Evolutionary conservation across 1,139 yeast genomes (phyloP).

Genomic region (Geotrichum aggregatum): DNA sequence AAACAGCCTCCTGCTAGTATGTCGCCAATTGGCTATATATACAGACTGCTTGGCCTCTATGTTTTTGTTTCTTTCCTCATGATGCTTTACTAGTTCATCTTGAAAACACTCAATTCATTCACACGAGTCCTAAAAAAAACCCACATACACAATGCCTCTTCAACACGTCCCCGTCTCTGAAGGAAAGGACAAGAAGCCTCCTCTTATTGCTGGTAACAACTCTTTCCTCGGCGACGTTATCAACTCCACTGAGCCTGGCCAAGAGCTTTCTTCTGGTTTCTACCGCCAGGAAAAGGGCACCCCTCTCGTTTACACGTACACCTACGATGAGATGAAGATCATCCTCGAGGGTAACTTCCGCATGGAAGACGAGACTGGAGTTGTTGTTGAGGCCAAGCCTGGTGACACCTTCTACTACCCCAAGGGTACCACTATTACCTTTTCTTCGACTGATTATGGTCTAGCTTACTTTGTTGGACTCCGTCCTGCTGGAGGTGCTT

Average conservation of each 20-base stretch:
- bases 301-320: slow-evolving; percentile 59
- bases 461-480: slow-evolving; percentile 63
- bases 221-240: slow-evolving; percentile 64
- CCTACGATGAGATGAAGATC: slow-evolving; percentile 68
- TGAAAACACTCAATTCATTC: not conserved
- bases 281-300: slow-evolving; percentile 65
- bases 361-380: slow-evolving; percentile 59
- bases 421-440: slow-evolving; percentile 64
- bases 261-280: slow-evolving; percentile 62
- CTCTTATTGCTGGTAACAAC: slow-evolving; percentile 54
- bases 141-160: slow-evolving; percentile 52
- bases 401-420: slow-evolving; percentile 68
- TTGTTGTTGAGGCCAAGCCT: slow-evolving; percentile 52
- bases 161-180: slow-evolving; percentile 45
- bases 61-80: too few species aligned
- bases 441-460: slow-evolving; percentile 61
- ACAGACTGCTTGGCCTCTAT: too few species aligned
- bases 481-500: slow-evolving; percentile 46
- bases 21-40: too few species aligned
- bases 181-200: slow-evolving; percentile 54
- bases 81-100: too few species aligned
- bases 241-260: slow-evolving; percentile 54
- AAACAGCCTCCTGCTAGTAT: too few species aligned
- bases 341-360: slow-evolving; percentile 62
- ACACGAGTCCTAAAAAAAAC: not conserved